Evolutionary conservation across 306 rosid species (phyloP).

Genomic region (Leucaena leucocephala): DNA sequence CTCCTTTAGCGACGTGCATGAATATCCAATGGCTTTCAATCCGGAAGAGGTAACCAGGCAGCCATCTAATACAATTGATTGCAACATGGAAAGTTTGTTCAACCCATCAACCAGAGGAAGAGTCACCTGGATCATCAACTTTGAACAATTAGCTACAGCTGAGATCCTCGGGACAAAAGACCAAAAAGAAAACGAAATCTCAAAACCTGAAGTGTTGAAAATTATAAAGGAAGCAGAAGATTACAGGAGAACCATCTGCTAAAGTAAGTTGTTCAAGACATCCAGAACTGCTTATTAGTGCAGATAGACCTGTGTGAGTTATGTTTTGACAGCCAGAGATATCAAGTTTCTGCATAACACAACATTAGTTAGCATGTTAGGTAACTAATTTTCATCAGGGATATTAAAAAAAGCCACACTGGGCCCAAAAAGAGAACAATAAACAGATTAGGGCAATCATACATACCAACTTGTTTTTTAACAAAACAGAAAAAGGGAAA

Average conservation of each 20-base stretch:
- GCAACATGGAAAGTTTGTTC: constrained; percentile 66
- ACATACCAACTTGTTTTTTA: not conserved
- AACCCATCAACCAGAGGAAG: constrained; percentile 70
- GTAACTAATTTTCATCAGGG: not conserved
- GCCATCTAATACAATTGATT: constrained; percentile 75
- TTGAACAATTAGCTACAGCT: constrained; percentile 27
- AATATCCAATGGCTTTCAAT: constrained; percentile 76
- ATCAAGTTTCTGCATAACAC: constrained; percentile 71
- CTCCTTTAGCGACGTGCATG: constrained; percentile 65
- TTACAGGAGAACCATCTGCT: constrained; percentile 85
- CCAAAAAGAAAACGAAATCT: not conserved
- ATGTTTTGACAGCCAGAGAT: constrained; percentile 81
- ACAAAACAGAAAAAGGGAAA: not conserved
- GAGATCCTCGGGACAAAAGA: constrained; percentile 15
- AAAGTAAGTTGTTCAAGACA: constrained; percentile 66
- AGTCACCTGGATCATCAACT: constrained; percentile 70
- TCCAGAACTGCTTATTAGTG: constrained; percentile 53
- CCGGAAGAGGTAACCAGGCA: constrained; percentile 70
- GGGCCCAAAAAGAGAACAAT: constrained; percentile 1
- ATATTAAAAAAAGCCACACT: constrained; percentile 13
- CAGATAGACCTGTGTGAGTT: constrained; percentile 65
- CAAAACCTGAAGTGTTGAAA: constrained; percentile 14
- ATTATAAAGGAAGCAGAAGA: constrained; percentile 27
- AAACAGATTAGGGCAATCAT: constrained; percentile 14
- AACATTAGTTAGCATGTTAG: constrained; percentile 28